A percentile compares a stretch with the other conserved stretches of the same genome.
Conservation (phyloP, 2,329 filamentous ascomycete species). For the Fusarium miscanthi region DNA sequence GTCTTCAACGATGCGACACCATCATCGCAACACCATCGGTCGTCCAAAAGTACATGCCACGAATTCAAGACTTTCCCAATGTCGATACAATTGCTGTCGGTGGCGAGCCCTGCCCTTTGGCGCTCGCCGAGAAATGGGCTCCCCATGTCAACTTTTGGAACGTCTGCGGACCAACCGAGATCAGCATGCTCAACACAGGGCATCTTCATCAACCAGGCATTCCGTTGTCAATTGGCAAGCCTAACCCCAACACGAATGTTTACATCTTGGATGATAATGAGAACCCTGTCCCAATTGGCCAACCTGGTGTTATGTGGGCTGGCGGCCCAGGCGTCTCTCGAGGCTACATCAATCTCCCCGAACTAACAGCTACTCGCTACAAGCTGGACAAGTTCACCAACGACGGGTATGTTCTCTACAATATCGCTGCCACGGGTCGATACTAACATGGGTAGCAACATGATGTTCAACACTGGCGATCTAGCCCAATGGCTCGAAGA, state of each 20-base stretch:
- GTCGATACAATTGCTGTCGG: constrained; percentile 27
- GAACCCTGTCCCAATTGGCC: constrained; percentile 58
- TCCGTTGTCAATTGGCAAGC: constrained; percentile 25
- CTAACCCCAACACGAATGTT: constrained; percentile 63
- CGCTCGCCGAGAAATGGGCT: constrained; percentile 30
- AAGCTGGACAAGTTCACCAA: constrained; percentile 42
- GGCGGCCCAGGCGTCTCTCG: constrained; percentile 41
- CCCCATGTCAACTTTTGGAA: constrained; percentile 34
- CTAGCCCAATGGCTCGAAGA: constrained; percentile 26
- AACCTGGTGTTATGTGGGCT: constrained; percentile 66
- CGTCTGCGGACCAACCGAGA: constrained; percentile 31
- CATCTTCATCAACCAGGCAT: constrained; percentile 24
- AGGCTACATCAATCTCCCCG: constrained; percentile 21
- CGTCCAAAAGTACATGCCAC: constrained; percentile 32
- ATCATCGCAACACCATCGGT: constrained; percentile 34
- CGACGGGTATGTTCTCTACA: background rate
- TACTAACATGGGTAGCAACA: constrained; percentile 46
- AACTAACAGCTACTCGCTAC: constrained; percentile 15
- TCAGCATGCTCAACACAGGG: constrained; percentile 31
- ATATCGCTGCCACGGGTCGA: rapidly evolving
- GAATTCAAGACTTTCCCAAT: constrained; percentile 21
- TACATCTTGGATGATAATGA: constrained; percentile 63
- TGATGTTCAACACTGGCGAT: constrained; percentile 41
- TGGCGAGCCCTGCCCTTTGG: constrained; percentile 28
- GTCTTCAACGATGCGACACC: constrained; percentile 21